phyloP scores from a whole-genome alignment of 805 yeast species.

The Candida alai region DNA sequence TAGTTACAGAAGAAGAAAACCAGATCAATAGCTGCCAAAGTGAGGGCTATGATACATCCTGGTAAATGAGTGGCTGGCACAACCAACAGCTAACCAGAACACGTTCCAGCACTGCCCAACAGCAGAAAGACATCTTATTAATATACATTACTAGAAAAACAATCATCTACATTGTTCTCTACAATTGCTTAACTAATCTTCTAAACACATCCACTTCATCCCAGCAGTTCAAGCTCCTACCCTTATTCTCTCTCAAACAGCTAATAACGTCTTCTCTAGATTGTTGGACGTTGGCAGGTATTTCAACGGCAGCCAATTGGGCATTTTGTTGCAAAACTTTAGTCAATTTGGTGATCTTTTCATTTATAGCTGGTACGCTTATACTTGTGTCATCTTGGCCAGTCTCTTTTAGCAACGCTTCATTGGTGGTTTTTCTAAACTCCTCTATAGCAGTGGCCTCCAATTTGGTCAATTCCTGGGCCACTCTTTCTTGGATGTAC shows the following conservation, averaged over 20 bases:
- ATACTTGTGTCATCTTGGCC: slow-evolving; percentile 10
- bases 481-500: slow-evolving; percentile 62
- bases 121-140: no score
- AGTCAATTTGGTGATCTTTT: slow-evolving; percentile 38
- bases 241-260: slow-evolving; percentile 62
- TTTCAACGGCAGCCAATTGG: slow-evolving; percentile 27
- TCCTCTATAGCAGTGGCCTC: slow-evolving; percentile 49
- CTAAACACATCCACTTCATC: slow-evolving; percentile 72
- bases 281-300: slow-evolving; percentile 35
- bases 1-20: no score
- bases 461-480: slow-evolving; percentile 50
- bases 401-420: slow-evolving; percentile 34
- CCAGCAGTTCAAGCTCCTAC: slow-evolving; percentile 75
- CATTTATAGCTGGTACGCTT: slow-evolving; percentile 32
- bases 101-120: no score
- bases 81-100: no score
- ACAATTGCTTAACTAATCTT: slow-evolving; percentile 49
- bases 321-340: slow-evolving; percentile 32
- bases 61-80: no score
- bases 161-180: no score
- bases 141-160: slow-evolving; percentile 1
- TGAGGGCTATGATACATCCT: no score
- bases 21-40: no score
- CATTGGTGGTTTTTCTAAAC: slow-evolving; percentile 48
- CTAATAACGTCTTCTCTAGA: slow-evolving; percentile 49